Conservation (phyloP, 2,329 filamentous ascomycete genomes). For the Colletotrichum godetiae region DNA sequence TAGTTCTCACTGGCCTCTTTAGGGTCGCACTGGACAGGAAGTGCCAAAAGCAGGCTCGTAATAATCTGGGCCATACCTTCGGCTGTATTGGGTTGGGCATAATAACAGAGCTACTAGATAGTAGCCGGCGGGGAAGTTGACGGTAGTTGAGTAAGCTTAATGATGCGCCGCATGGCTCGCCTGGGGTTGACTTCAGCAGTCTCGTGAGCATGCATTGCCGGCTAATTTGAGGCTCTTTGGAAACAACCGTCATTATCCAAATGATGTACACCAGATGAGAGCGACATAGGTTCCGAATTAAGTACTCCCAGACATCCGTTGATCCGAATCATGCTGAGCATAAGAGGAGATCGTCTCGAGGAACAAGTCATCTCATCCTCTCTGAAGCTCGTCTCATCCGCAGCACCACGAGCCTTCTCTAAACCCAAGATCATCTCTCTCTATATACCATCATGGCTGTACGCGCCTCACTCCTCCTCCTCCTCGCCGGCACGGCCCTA, state of each 20-base stretch:
- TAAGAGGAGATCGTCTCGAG: neutral
- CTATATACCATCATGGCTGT: neutral
- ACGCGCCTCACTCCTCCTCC: constrained; percentile 6
- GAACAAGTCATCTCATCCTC: neutral
- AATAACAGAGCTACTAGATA: neutral
- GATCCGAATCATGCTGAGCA: neutral
- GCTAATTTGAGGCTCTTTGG: neutral
- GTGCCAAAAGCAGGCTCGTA: neutral
- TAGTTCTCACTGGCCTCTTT: neutral
- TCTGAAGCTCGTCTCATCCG: neutral
- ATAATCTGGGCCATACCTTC: neutral
- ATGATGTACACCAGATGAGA: neutral
- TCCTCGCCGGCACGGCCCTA: constrained; percentile 49
- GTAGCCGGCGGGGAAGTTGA: neutral
- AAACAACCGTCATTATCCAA: neutral
- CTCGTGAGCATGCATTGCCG: neutral
- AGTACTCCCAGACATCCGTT: neutral
- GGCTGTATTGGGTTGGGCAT: neutral
- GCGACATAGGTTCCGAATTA: too few species aligned
- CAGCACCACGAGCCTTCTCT: too few species aligned
- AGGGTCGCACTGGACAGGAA: neutral
- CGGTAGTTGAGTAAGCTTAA: neutral
- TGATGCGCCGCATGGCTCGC: neutral
- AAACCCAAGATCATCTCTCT: neutral
- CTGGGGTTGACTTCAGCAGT: neutral